These are phyloP conservation scores for Hysterangium stoloniferum DNA, from an alignment of 768 basidiomycete species.

Conservation along the genomic window DNA sequence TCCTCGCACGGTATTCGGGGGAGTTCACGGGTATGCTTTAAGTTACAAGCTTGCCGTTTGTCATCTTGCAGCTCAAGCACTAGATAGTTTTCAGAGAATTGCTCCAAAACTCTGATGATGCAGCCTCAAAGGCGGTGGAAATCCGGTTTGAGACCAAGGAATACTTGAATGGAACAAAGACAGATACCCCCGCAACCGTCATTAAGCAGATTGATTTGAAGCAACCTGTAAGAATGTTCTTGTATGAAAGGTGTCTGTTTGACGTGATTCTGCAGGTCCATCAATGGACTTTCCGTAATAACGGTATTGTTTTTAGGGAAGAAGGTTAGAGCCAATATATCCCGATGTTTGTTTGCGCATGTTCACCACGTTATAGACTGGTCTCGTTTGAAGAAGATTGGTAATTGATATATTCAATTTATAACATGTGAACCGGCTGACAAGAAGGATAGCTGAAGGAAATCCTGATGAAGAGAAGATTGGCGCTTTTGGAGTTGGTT, in stretches of 20 bases:
- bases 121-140: constrained; percentile 65
- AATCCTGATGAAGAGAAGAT: constrained; percentile 95
- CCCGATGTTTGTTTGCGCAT: neutral
- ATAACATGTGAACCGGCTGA: constrained; percentile 12
- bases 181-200: constrained; percentile 10
- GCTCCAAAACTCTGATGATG: constrained; percentile 94
- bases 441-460: constrained; percentile 81
- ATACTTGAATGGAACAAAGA: constrained; percentile 28
- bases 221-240: constrained; percentile 15
- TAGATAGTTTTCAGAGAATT: constrained; percentile 66
- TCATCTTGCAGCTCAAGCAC: neutral
- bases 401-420: constrained; percentile 25
- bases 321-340: constrained; percentile 29
- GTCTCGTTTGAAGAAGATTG: constrained; percentile 84
- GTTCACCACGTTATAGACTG: constrained; percentile 43
- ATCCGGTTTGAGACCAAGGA: constrained; percentile 69
- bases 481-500: constrained; percentile 89
- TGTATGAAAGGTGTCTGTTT: constrained; percentile 30
- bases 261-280: constrained; percentile 43
- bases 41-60: constrained; percentile 8
- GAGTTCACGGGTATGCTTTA: constrained; percentile 66
- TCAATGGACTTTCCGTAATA: constrained; percentile 83
- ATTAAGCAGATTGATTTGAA: constrained; percentile 47
- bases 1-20: constrained; percentile 90
- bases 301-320: constrained; percentile 73